Conservation (phyloP, 2,329 filamentous ascomycete species). For the Immersiporthe knoxdaviesiana region DNA sequence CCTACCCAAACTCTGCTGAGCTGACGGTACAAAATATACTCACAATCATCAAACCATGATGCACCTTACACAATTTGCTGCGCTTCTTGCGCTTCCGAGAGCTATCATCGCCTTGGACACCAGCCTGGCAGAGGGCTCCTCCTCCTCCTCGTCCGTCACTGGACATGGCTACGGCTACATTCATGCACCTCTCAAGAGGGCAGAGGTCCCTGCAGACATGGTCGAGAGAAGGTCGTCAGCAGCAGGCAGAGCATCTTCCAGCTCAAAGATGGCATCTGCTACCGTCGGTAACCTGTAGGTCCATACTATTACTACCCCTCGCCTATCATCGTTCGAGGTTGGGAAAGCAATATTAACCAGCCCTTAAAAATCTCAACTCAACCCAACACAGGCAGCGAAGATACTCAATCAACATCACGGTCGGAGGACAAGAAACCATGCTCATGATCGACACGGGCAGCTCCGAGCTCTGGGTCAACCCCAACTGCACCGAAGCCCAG, state of each 20-base stretch:
- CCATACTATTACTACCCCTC: no score
- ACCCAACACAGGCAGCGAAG: conserved; percentile 1
- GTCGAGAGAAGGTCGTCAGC: neutral
- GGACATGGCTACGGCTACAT: neutral
- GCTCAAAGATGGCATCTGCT: neutral
- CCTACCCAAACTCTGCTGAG: neutral
- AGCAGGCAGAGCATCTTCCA: neutral
- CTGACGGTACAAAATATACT: neutral
- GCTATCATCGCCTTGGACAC: neutral
- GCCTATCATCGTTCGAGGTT: neutral
- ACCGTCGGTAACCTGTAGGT: neutral
- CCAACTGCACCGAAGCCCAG: neutral
- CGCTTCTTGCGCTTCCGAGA: conserved; percentile 1
- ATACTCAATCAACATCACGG: neutral
- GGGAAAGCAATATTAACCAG: neutral
- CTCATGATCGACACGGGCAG: conserved; percentile 1
- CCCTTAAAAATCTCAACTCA: no score
- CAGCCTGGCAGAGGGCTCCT: neutral
- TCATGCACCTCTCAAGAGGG: neutral
- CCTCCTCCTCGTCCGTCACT: neutral
- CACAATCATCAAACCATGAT: neutral
- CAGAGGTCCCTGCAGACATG: neutral
- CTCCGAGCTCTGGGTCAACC: conserved; percentile 1
- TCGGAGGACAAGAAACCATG: neutral
- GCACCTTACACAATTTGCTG: neutral